Base-by-base conservation (phyloP, 2,329 filamentous ascomycete species). In the Triangularia setosa region DNA sequence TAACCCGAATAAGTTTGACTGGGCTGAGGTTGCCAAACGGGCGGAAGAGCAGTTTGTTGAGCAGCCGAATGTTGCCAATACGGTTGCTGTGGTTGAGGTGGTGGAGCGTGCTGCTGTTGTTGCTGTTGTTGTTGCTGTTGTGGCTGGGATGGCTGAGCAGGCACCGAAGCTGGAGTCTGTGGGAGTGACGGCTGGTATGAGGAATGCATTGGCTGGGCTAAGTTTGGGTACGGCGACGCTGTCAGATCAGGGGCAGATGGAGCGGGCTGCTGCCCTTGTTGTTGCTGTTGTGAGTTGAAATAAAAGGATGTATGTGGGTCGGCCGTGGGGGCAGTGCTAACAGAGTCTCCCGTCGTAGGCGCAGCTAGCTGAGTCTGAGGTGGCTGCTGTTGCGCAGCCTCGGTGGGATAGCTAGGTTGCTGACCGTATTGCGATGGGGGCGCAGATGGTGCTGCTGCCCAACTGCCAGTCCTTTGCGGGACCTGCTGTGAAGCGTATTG, bases 271-370 rank as follows among this genome's bases (percentile, higher is more conserved):
- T 72, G 75, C 52, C 72, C 76, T 30, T 75, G 74, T 40, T 74
- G 72, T 44, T 64, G 71, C 44, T 70, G 76, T 58, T 78, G 75
- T 64, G 76, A 74, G 68, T 77, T 81, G 70, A 85, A 86, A 73
- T 89, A 90, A 70, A 85, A 88, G 9, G 81, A 80, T 11, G 83
- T 79, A 64, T 80, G 84, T 1, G 84, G 79, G 64, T 90, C 86
- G 16, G 79, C 72, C 18, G 75, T 73, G 8, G 76, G 74, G 3
- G 78, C 74, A 14, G 72, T 70, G 9, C 73, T 73, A 6, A 72
- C 67, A 1, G 73, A 69, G 25, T 79, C 79, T 3, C 73, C 73
- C 8, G 73, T 71, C 9, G 69, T 52, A 12, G 74, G 75, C 11
- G 73, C 72, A 3, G 75, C 73, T 14, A 71, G 65, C 58, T 71